Evolutionary conservation across 2,329 filamentous ascomycete genomes (phyloP).

Genomic region (Talaromyces sp.): DNA sequence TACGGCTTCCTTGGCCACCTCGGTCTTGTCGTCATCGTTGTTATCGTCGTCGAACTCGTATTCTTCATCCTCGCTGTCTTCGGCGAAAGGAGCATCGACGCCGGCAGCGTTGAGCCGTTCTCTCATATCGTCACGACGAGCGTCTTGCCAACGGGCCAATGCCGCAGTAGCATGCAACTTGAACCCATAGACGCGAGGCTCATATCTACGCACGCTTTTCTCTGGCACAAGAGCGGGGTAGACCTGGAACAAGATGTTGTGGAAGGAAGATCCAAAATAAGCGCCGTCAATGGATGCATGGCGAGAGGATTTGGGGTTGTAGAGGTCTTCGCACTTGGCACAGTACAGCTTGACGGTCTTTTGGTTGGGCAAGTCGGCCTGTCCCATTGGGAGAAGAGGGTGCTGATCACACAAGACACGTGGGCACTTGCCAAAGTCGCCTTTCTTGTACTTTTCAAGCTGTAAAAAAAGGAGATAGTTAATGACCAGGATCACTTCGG

Average conservation of each 20-base stretch:
- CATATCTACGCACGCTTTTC: constrained; percentile 80
- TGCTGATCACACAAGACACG: constrained; percentile 93
- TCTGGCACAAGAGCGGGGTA: constrained; percentile 83
- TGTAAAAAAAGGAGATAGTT: constrained; percentile 34
- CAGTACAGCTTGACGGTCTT: constrained; percentile 97
- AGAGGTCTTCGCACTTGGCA: constrained; percentile 93
- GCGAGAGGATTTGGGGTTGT: constrained; percentile 96
- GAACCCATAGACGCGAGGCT: constrained; percentile 90
- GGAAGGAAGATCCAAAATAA: constrained; percentile 97
- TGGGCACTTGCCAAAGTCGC: constrained; percentile 95
- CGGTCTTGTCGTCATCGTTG: constrained; percentile 13
- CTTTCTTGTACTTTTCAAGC: constrained; percentile 99
- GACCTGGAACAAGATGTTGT: constrained; percentile 98
- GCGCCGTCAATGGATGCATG: constrained; percentile 94
- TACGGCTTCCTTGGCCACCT: constrained; percentile 18
- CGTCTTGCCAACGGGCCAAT: constrained; percentile 85
- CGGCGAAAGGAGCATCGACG: constrained; percentile 72
- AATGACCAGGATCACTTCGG: constrained; percentile 1
- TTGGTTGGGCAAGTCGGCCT: constrained; percentile 79
- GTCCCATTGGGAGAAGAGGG: constrained; percentile 88
- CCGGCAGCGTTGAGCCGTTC: constrained; percentile 62
- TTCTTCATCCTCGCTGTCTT: constrained; percentile 60
- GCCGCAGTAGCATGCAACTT: constrained; percentile 87
- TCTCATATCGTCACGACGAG: constrained; percentile 75
- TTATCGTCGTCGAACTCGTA: constrained; percentile 47